These are phyloP conservation scores for Cyphellophora europaea DNA, from an alignment of 2,329 filamentous ascomycete species.

Conservation along the genomic window DNA sequence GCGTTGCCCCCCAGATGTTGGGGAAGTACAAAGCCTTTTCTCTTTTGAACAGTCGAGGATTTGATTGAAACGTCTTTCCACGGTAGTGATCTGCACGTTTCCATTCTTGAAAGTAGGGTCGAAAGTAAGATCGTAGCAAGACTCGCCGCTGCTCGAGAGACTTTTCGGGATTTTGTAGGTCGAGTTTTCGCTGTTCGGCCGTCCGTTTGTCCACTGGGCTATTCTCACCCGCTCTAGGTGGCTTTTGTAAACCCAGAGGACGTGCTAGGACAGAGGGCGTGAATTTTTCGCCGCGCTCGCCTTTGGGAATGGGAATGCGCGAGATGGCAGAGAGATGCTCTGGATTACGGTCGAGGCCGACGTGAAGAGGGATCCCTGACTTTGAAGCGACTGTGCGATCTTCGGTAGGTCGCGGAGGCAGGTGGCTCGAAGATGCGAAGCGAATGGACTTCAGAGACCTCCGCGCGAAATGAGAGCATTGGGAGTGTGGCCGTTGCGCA, in stretches of 20 bases:
- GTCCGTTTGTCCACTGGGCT: constrained; percentile 63
- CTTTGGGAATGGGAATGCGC: constrained; percentile 17
- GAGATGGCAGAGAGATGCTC: constrained; percentile 17
- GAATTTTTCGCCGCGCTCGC: constrained; percentile 32
- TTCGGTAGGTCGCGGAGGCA: background rate
- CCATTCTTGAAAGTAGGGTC: constrained; percentile 96
- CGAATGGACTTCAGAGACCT: background rate
- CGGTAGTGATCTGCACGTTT: constrained; percentile 70
- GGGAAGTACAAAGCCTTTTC: constrained; percentile 86
- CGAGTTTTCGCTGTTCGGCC: constrained; percentile 59
- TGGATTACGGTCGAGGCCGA: constrained; percentile 17
- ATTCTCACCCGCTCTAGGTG: constrained; percentile 72
- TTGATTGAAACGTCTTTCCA: constrained; percentile 86
- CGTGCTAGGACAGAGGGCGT: constrained; percentile 48
- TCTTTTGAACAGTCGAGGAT: constrained; percentile 71
- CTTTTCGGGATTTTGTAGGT: constrained; percentile 78
- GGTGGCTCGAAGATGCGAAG: background rate
- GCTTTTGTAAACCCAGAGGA: constrained; percentile 71
- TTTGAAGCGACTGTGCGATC: constrained; percentile 3
- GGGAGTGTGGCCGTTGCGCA: constrained; percentile 14
- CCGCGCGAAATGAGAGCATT: constrained; percentile 4
- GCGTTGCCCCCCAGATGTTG: constrained; percentile 73
- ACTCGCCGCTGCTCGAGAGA: constrained; percentile 68
- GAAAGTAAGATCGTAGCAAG: constrained; percentile 69
- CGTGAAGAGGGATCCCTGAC: constrained; percentile 13